A percentile compares a stretch with the other conserved stretches of the same genome.
These are phyloP conservation scores for Yamadazyma philogaea DNA, from an alignment of 805 yeast genomes.

Conservation along the genomic window DNA sequence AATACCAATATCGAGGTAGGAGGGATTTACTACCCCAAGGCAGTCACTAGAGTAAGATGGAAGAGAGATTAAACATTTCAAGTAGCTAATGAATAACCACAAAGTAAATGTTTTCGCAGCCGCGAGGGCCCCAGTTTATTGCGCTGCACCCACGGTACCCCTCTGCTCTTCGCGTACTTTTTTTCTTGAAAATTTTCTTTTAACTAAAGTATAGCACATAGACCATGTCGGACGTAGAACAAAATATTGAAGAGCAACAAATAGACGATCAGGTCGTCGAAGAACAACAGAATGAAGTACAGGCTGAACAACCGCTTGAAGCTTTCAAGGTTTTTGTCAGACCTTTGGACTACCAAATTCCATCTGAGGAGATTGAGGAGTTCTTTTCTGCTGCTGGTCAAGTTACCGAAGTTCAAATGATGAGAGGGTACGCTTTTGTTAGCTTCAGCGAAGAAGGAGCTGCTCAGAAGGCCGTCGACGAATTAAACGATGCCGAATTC, in stretches of 20 bases:
- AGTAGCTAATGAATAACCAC: not conserved
- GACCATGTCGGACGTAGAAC: conserved; percentile 9
- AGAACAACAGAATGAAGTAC: not conserved
- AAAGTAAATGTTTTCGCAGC: not conserved
- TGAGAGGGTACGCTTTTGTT: conserved; percentile 86
- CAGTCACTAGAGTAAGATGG: conserved; percentile 51
- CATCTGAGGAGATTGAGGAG: conserved; percentile 59
- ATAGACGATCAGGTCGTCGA: conserved; percentile 3
- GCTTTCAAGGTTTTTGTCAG: conserved; percentile 49
- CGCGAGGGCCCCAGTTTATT: not conserved
- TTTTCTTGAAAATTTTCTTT: conserved; percentile 4
- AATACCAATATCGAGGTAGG: conserved; percentile 58
- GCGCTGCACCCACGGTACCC: conserved; percentile 2
- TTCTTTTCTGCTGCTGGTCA: conserved; percentile 67
- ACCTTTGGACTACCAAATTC: conserved; percentile 55
- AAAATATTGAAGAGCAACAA: conserved; percentile 4
- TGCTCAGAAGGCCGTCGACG: conserved; percentile 49
- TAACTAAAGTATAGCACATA: conserved; percentile 2
- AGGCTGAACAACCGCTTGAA: conserved; percentile 14
- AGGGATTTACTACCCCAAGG: conserved; percentile 59
- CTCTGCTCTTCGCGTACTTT: conserved; percentile 2
- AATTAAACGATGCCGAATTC: conserved; percentile 44
- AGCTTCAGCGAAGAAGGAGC: conserved; percentile 69
- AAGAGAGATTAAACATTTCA: conserved; percentile 42
- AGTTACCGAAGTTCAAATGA: conserved; percentile 61